A percentile compares a stretch with the other conserved stretches of the same genome.
Evolutionary conservation across 2,329 filamentous ascomycete genomes (phyloP).

Genomic region (Rhexocercosporidium sp.): DNA sequence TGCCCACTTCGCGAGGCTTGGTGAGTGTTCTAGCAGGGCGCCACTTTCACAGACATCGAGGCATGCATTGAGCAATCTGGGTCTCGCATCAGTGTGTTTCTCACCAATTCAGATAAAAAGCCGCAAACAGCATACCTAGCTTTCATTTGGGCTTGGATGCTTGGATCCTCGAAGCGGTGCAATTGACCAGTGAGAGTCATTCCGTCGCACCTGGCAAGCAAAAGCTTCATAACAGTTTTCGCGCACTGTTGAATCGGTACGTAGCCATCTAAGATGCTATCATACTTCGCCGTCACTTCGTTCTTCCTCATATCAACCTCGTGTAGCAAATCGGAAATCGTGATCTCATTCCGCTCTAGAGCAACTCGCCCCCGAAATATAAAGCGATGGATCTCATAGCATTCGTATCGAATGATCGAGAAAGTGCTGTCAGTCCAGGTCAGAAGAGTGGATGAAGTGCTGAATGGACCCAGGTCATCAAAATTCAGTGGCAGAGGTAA

Average conservation of each 20-base stretch:
- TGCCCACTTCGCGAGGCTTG: neutral
- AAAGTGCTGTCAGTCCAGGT: neutral
- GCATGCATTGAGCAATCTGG: neutral
- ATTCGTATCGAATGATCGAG: neutral
- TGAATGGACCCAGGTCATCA: neutral
- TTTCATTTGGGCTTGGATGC: neutral
- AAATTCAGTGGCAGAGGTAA: neutral
- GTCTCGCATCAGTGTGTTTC: neutral
- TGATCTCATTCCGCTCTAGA: neutral
- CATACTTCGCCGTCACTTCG: neutral
- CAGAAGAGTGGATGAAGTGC: neutral
- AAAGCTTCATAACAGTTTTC: neutral
- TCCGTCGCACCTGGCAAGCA: neutral
- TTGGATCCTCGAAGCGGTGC: neutral
- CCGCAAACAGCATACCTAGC: neutral
- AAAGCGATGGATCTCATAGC: neutral
- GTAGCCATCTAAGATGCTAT: neutral
- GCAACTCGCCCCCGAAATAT: neutral
- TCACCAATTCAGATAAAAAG: neutral
- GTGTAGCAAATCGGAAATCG: neutral
- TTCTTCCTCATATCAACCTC: neutral
- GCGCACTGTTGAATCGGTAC: neutral
- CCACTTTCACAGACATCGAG: neutral
- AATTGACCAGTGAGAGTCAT: neutral
- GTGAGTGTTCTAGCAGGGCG: neutral